Evolutionary conservation across 2,329 filamentous ascomycete genomes (phyloP), one percentile per base, ranked within the genome.

Genomic region (Mariannaea elegans): DNA sequence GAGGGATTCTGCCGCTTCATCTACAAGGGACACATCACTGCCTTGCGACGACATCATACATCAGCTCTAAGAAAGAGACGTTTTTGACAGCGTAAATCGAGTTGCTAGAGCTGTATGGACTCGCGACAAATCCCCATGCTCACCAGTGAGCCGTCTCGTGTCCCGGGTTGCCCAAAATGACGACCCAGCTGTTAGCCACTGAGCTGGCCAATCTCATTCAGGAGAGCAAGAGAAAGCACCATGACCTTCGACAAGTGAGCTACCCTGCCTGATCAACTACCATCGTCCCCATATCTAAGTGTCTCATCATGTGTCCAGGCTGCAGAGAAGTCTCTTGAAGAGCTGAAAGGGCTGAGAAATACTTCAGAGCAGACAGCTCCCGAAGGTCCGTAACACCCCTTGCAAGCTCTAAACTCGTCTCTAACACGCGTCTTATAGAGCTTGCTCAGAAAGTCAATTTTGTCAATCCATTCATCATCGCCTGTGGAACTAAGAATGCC

Each of bases 171-270:
- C 64, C 65, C 76, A 89, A 80, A 72, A 97, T 97, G 93, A 96
- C 93, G 77, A 90, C 93, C 71, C 92, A 96, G 85, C 89, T 97
- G 72, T 85, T 97, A 72, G 88, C 90, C 73, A 89, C 91, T 59
- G 94, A 97, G 85, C 87, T 97, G 76, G 87, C 90, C 72, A 96
- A 92, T 80, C 87, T 97, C 75, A 90, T 97, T 71, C 92, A 96
- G 77, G 95, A 99, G 81, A 95, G 94, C 75, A 98, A 97, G 79
- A 87, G 94, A 72, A 98, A 97, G 79, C 90, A 97, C 77, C 87
- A 90, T 68, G 95, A 98, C 71, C 83, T 99, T 52, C 88, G 91
- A 81, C 91, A 91, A 84, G 91, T 90, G 79, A 71, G 84, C 76
- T 57, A 19, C 32, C 38, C 38, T 41, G 18, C 24, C 27, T 18